Conservation (phyloP, 305 asterid genomes). For the Rubia tinctorum region DNA sequence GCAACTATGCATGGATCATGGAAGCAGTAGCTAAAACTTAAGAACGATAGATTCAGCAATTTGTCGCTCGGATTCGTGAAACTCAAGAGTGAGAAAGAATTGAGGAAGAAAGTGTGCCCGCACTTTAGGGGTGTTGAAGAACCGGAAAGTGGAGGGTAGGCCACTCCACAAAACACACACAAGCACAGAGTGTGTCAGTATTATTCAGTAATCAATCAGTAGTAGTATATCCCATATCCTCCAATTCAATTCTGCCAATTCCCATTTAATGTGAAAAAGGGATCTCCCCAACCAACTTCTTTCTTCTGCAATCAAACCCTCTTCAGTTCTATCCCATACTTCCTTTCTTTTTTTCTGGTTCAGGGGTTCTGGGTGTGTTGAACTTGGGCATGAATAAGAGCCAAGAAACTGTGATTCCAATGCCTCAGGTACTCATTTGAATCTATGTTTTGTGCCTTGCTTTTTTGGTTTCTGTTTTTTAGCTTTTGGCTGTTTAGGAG, state of each 20-base stretch:
- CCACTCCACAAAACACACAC: conserved; percentile 9
- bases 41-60: too few relatives aligned
- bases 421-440: conserved; percentile 20
- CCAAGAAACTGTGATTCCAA: conserved; percentile 26
- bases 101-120: conserved; percentile 20
- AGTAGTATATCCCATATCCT: conserved; percentile 5
- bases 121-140: conserved; percentile 28
- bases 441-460: conserved; percentile 1
- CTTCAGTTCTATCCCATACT: conserved; percentile 1
- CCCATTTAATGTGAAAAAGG: conserved; percentile 6
- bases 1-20: not conserved
- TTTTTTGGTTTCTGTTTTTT: conserved; percentile 1
- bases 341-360: not conserved
- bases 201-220: not conserved
- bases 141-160: conserved; percentile 6
- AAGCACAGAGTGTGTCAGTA: not conserved
- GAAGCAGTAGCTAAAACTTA: too few relatives aligned
- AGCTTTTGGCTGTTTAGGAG: conserved; percentile 7
- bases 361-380: conserved; percentile 8
- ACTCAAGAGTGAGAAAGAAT: not conserved
- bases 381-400: conserved; percentile 18
- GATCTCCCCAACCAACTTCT: conserved; percentile 14
- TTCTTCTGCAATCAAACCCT: conserved; percentile 12
- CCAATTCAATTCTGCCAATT: too few relatives aligned
- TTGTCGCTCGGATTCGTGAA: too few relatives aligned